Evolutionary conservation across 2,329 filamentous ascomycete genomes (phyloP).

Genomic region (Diaporthe sp.): DNA sequence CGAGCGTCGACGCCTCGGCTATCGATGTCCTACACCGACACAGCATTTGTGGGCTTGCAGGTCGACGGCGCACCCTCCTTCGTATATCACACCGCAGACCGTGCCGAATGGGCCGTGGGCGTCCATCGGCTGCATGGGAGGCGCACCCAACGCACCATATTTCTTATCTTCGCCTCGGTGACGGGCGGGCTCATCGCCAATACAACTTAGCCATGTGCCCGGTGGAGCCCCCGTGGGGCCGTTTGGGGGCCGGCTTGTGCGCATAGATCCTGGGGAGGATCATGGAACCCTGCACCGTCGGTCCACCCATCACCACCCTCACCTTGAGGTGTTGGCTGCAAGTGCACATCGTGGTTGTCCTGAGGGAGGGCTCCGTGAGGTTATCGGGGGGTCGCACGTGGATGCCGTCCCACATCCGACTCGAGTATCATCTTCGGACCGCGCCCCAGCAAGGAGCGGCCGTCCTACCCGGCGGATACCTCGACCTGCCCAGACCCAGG

Average conservation of each 20-base stretch:
- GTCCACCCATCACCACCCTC: constrained; percentile 14
- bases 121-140: constrained; percentile 3
- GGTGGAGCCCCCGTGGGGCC: constrained; percentile 10
- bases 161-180: background rate
- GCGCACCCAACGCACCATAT: constrained; percentile 9
- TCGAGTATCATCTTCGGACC: constrained; percentile 26
- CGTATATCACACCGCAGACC: constrained; percentile 17
- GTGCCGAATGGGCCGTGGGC: constrained; percentile 22
- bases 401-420: background rate
- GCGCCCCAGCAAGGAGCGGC: constrained; percentile 24
- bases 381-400: constrained; percentile 5
- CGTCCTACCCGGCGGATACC: constrained; percentile 30
- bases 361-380: constrained; percentile 16
- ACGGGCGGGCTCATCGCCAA: constrained; percentile 13
- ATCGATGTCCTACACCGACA: constrained; percentile 12
- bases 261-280: constrained; percentile 25
- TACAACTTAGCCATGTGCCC: constrained; percentile 32
- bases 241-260: constrained; percentile 30
- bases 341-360: constrained; percentile 3
- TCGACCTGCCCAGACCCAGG: constrained; percentile 1
- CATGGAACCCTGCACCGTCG: constrained; percentile 10
- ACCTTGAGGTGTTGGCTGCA: constrained; percentile 25
- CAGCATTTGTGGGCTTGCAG: constrained; percentile 14
- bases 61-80: constrained; percentile 15
- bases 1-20: constrained; percentile 1